phyloP scores from a whole-genome alignment of 805 yeast genomes.

The Starmerella sirachaensis region DNA sequence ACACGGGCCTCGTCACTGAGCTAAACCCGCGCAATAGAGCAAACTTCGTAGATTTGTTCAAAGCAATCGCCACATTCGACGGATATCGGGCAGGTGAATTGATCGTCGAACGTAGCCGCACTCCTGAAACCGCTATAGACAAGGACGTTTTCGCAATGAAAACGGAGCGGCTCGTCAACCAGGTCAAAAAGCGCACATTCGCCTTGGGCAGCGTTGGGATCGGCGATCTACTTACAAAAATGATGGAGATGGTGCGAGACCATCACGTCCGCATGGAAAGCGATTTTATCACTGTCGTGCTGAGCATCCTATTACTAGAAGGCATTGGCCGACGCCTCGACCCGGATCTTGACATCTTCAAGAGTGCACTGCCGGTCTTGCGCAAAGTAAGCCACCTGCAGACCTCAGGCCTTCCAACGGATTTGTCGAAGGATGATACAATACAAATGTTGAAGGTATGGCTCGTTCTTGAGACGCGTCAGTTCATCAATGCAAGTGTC shows the following conservation, averaged over 20 bases:
- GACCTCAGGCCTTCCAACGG: slow-evolving; percentile 32
- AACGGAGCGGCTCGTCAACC: slow-evolving; percentile 69
- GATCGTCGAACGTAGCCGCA: slow-evolving; percentile 87
- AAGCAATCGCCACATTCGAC: slow-evolving; percentile 79
- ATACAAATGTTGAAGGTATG: slow-evolving; percentile 79
- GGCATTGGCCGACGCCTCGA: slow-evolving; percentile 93
- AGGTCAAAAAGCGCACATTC: slow-evolving; percentile 77
- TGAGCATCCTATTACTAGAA: slow-evolving; percentile 79
- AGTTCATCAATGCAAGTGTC: slow-evolving; percentile 69
- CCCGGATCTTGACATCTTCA: slow-evolving; percentile 86
- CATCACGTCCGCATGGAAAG: slow-evolving; percentile 98
- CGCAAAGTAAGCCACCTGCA: slow-evolving; percentile 59
- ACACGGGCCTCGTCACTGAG: slow-evolving; percentile 89
- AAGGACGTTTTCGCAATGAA: slow-evolving; percentile 76
- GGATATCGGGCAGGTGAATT: slow-evolving; percentile 91
- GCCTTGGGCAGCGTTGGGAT: slow-evolving; percentile 84
- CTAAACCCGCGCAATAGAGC: slow-evolving; percentile 62
- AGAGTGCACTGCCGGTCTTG: slow-evolving; percentile 78
- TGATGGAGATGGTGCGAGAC: slow-evolving; percentile 76
- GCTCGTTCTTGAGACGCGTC: slow-evolving; percentile 81
- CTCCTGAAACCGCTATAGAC: slow-evolving; percentile 84
- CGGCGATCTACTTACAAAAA: slow-evolving; percentile 79
- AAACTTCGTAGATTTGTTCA: slow-evolving; percentile 81
- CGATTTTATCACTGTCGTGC: slow-evolving; percentile 89
- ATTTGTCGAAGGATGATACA: slow-evolving; percentile 38